phyloP scores from a whole-genome alignment of 768 basidiomycete species.

The Tricholoma saponaceum region DNA sequence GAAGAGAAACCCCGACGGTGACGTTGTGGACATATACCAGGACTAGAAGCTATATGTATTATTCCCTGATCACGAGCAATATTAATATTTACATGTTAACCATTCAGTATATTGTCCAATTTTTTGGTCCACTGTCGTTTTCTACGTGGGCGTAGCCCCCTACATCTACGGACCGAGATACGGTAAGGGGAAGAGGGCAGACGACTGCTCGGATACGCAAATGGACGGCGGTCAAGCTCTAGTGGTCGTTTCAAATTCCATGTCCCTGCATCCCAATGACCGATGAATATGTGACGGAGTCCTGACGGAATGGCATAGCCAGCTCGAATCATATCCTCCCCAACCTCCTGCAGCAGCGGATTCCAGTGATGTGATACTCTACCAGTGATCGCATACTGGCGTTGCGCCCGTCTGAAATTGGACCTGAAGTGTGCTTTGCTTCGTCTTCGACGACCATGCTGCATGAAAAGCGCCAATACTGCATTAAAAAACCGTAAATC shows the following conservation, averaged over 20 bases:
- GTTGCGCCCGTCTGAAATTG: background rate
- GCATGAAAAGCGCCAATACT: conserved; percentile 40
- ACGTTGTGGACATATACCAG: conserved; percentile 6
- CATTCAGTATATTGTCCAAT: background rate
- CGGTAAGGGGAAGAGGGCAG: background rate
- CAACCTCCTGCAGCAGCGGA: conserved; percentile 11
- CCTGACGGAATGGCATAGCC: conserved; percentile 15
- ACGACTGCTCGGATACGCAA: conserved; percentile 5
- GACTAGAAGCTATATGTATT: conserved; percentile 2
- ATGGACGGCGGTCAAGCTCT: conserved; percentile 10
- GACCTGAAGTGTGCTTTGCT: background rate
- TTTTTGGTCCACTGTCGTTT: background rate
- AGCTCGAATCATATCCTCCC: conserved; percentile 12
- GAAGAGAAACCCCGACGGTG: background rate
- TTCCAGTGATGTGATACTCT: conserved; percentile 7
- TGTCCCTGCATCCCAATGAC: conserved; percentile 10
- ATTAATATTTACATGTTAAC: background rate
- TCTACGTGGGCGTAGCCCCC: background rate
- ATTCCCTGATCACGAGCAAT: background rate
- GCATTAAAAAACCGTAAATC: conserved; percentile 73
- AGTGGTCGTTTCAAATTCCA: background rate
- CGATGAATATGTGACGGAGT: conserved; percentile 17
- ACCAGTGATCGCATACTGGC: background rate
- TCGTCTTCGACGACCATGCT: background rate
- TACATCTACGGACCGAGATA: background rate